Evolutionary conservation across 345 rosid genomes (phyloP), one percentile per base, ranked within the genome.

Genomic region (Moringa oleifera): DNA sequence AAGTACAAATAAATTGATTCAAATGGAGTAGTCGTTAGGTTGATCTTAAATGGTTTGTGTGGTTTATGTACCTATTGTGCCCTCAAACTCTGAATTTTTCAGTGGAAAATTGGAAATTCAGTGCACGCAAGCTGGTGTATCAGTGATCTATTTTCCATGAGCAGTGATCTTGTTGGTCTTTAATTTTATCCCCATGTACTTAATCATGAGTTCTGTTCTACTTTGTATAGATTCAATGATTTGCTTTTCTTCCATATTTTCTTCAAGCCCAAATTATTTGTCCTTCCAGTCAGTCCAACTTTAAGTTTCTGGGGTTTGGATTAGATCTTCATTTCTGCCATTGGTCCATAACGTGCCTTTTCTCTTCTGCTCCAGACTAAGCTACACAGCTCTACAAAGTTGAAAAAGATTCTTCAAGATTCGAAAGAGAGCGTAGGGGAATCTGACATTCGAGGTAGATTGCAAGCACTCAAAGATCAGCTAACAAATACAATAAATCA

Each of bases 321-420:
- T 41, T 41, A 41, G 17, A 9, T 41, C 47, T 41, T 41, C 8
- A 28, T 28, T 28, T 2, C 33, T 28, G 3, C 8, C 5, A 28
- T 28, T 4, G 1, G 47, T 15, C 1, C 16, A 41, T 41, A 1
- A 15, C 2, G 13, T 11, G 13, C 13, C 17, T 41, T 16, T 41
- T 4, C 13, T 1, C n/a, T 11, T 16, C 53, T 65, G 50, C 52
- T 62, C 20, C 73, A 94, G 99, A 81, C 92, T 69, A 90, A 88
- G 83, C 63, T 82, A 63, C 95, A 86, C 65, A 83, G 76, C 58
- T 45, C 83, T 8, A 94, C 99, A 63, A 90, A 86, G 73, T 74
- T 94, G 78, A 94, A 90, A 68, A 94, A 88, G 88, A 83, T 94
- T 68, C 96, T 94, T 51, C 95, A 90, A 67, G 97, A 90, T 58